A percentile compares a stretch with the other conserved stretches of the same genome.
phyloP scores from a whole-genome alignment of 139 green algal genomes.

The Chlorella vulgaris region DNA sequence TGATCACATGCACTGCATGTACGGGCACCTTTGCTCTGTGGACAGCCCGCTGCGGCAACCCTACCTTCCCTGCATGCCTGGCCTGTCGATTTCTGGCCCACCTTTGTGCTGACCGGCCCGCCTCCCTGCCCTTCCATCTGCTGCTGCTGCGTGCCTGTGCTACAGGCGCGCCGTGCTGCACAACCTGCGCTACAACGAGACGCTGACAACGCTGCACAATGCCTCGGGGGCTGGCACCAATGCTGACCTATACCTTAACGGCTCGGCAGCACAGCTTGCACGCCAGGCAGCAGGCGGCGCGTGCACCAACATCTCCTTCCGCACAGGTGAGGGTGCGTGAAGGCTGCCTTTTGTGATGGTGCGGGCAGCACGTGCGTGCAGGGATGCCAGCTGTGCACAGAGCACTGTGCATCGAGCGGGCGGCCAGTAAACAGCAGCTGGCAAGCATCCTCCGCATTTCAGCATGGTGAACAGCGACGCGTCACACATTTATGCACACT shows the following conservation, averaged over 20 bases:
- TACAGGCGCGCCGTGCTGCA: constrained; percentile 76
- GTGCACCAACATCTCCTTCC: constrained; percentile 64
- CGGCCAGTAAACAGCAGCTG: too few species aligned
- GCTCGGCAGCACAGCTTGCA: constrained; percentile 15
- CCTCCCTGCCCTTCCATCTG: not conserved
- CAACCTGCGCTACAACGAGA: constrained; percentile 82
- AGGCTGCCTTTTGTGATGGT: not conserved
- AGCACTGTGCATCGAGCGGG: too few species aligned
- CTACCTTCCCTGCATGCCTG: not conserved
- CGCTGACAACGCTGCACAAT: constrained; percentile 67
- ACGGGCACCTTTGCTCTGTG: not conserved
- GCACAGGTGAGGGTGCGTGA: constrained; percentile 56
- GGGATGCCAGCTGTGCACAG: too few species aligned
- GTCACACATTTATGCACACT: too few species aligned
- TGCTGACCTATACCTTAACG: constrained; percentile 25
- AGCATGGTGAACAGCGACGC: too few species aligned
- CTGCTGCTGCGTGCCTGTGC: not conserved
- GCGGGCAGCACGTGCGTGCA: too few species aligned
- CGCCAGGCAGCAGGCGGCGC: constrained; percentile 35
- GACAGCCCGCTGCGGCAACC: not conserved
- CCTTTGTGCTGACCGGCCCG: not conserved
- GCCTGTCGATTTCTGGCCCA: not conserved
- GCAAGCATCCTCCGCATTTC: too few species aligned
- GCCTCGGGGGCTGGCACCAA: constrained; percentile 66
- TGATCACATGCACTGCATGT: not conserved